Percentiles rank a stretch among this genome's conserved stretches.
Evolutionary conservation across 345 rosid species (phyloP).

Genomic region (Ceriops tagal): DNA sequence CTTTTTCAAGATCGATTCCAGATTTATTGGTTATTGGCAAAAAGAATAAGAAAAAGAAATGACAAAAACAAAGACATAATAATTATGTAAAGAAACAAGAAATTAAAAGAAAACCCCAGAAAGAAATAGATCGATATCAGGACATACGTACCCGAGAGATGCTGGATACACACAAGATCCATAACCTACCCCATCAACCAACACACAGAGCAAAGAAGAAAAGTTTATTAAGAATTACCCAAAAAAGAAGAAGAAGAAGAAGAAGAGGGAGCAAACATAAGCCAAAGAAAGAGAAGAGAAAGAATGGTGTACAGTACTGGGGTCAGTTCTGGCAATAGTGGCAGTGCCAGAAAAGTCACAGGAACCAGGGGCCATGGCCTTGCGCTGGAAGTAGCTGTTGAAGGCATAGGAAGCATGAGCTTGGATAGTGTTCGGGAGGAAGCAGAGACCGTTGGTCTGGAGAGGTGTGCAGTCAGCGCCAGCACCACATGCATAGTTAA

Average conservation of each 20-base stretch:
- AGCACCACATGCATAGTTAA: constrained; percentile 63
- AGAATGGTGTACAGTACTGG: constrained; percentile 38
- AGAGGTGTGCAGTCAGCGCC: constrained; percentile 75
- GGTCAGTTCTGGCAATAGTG: constrained; percentile 63
- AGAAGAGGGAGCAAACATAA: background rate
- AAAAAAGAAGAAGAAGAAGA: background rate
- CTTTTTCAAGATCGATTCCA: too few relatives aligned
- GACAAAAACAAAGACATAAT: too few relatives aligned
- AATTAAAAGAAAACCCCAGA: background rate
- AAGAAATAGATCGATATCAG: background rate
- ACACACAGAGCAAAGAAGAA: background rate
- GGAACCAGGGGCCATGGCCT: constrained; percentile 65
- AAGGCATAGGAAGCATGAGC: constrained; percentile 84
- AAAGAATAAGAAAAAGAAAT: too few relatives aligned
- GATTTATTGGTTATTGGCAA: too few relatives aligned
- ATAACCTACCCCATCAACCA: constrained; percentile 43
- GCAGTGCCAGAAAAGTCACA: constrained; percentile 81
- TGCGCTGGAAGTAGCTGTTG: constrained; percentile 69
- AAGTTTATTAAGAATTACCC: background rate
- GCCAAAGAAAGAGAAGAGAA: background rate
- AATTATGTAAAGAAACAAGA: background rate
- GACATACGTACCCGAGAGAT: constrained; percentile 46
- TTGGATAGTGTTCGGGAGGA: constrained; percentile 59
- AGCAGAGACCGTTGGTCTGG: constrained; percentile 50
- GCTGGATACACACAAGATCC: constrained; percentile 82